Evolutionary conservation across 768 basidiomycete species (phyloP), one percentile per base, ranked within the genome.

Genomic region (Tricholoma flavovirens): DNA sequence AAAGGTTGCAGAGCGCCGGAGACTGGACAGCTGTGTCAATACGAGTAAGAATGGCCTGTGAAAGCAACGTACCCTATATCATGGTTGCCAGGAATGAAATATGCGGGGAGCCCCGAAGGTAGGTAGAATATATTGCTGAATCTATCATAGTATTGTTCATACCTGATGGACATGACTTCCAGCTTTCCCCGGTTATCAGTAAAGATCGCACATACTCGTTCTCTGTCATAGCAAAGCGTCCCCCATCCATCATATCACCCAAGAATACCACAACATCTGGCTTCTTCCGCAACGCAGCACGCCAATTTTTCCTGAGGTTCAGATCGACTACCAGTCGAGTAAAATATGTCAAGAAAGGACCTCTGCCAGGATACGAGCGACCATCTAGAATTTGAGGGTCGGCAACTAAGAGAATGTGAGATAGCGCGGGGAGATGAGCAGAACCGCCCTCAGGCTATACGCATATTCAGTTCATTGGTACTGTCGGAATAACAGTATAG

Each of bases 231-330:
- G 74, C 74, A 24, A 79, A 74, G 53, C 91, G 76, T 1, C 92
- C 93, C 53, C 81, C 83, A 63, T 96, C 93, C 83, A 96, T 83
- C 90, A 96, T 89, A 67, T 97, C 93, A 35, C 95, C 95, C 19
- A 94, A 75, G 59, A 96, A 88, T 2, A 97, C 73, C 4, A 96
- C 81, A 12, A 73, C 80, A 66, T 96, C 83, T 6, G 93, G 88
- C 22, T 69, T 73, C 53, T 82, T 75, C 5, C 74, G 71, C 51
- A 81, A 74, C 3, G 83, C 83, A 7, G 78, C 84, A 54, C 79
- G 78, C 94, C 93, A 97, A 64, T 78, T 87, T 71, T 93, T 95
- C 46, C 89, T 81, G 56, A 96, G 73, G 67, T 92, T 91, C 58
- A 89, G 75, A 73, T 96, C 90, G 51, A 89, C 85, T 52, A 93